A percentile compares a stretch with the other conserved stretches of the same genome.
Evolutionary conservation across 306 rosid genomes (phyloP).

Genomic region (Casuarina cunninghamiana): DNA sequence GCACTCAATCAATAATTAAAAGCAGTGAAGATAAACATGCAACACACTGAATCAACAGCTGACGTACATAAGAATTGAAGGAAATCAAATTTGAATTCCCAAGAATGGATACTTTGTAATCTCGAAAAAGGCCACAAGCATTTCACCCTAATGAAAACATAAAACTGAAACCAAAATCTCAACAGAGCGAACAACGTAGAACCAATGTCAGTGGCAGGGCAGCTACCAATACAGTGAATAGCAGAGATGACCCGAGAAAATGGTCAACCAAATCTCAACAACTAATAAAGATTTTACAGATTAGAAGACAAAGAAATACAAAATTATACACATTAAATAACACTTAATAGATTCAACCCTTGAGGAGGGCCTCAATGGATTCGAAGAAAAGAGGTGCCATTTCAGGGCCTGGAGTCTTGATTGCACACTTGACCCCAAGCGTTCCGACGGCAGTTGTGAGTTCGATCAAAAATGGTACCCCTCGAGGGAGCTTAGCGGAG

Average conservation of each 20-base stretch:
- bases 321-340: conserved; percentile 26
- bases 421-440: conserved; percentile 85
- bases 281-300: conserved; percentile 36
- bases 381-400: conserved; percentile 79
- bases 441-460: conserved; percentile 68
- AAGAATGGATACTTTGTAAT: no score
- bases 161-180: conserved; percentile 4
- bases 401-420: conserved; percentile 92
- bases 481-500: conserved; percentile 82
- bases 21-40: no score
- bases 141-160: neutral
- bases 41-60: no score
- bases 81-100: no score
- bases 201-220: conserved; percentile 11
- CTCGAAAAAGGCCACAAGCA: neutral
- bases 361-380: conserved; percentile 75
- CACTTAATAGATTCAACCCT: conserved; percentile 36
- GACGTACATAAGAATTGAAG: no score
- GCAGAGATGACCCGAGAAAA: conserved; percentile 20
- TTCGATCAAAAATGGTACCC: conserved; percentile 73
- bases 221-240: conserved; percentile 25
- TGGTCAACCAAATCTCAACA: conserved; percentile 25
- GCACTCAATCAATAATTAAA: no score
- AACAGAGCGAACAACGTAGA: neutral
- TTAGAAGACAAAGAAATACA: conserved; percentile 23